Evolutionary conservation across 2,329 filamentous ascomycete genomes (phyloP).

Genomic region (Exophiala bonariae): DNA sequence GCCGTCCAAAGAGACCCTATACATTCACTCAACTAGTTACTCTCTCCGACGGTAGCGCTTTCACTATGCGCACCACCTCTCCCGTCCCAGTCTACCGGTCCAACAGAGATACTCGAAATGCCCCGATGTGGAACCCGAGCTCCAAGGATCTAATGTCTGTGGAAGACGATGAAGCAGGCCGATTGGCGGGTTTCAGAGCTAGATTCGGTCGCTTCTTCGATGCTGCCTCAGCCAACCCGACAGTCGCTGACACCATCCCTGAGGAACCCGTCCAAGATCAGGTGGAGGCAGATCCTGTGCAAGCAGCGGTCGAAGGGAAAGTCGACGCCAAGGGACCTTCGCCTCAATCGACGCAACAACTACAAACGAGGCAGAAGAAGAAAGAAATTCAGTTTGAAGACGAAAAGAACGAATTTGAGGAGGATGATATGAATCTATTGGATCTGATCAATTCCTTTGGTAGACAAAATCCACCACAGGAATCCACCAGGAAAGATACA

Average conservation of each 20-base stretch:
- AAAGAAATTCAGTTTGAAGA: slow-evolving; percentile 28
- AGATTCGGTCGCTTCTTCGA: slow-evolving; percentile 87
- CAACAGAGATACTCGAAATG: slow-evolving; percentile 85
- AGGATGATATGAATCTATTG: slow-evolving; percentile 56
- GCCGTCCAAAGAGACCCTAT: slow-evolving; percentile 87
- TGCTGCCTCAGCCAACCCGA: slow-evolving; percentile 35
- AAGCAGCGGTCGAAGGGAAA: slow-evolving; percentile 33
- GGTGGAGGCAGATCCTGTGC: slow-evolving; percentile 28
- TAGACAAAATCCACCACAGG: slow-evolving; percentile 33
- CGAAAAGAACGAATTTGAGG: slow-evolving; percentile 49
- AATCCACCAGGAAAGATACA: slow-evolving; percentile 21
- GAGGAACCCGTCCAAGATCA: no score
- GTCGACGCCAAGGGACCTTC: background rate
- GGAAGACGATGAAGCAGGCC: slow-evolving; percentile 92
- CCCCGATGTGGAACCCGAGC: slow-evolving; percentile 85
- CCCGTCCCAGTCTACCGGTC: slow-evolving; percentile 58
- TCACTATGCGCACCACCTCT: slow-evolving; percentile 51
- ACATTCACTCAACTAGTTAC: slow-evolving; percentile 96
- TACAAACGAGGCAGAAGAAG: no score
- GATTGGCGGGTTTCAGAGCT: slow-evolving; percentile 79
- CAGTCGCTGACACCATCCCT: no score
- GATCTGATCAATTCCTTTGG: slow-evolving; percentile 57
- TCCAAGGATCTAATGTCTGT: slow-evolving; percentile 79
- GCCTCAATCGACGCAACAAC: background rate
- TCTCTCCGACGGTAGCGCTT: slow-evolving; percentile 86